These are phyloP conservation scores for Solanum ossicruentum DNA, from an alignment of 257 asterid species.

Conservation along the genomic window DNA sequence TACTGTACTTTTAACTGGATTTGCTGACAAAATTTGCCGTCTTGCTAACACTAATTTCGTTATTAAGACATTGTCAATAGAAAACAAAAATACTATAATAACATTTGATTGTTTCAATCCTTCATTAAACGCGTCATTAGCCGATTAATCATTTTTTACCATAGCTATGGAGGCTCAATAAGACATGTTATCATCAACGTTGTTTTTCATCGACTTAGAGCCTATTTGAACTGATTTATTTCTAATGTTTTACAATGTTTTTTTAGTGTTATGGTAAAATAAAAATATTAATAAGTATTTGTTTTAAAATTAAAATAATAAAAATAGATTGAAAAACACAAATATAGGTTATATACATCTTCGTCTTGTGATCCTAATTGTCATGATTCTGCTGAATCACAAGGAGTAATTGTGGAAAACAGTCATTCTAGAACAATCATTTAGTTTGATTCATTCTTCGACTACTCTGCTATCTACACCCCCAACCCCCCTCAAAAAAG, in stretches of 20 bases:
- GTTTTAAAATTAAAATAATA: no score
- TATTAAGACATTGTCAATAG: conserved; percentile 14
- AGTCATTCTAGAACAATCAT: no score
- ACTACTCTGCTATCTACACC: no score
- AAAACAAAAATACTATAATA: neutral
- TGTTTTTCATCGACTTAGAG: neutral
- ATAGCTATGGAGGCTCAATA: neutral
- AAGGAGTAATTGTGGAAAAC: no score
- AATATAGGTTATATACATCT: no score
- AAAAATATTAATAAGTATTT: no score
- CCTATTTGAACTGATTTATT: neutral
- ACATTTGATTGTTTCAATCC: neutral
- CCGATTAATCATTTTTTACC: conserved; percentile 10
- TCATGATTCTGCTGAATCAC: no score
- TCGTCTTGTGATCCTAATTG: no score
- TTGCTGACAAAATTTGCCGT: conserved; percentile 1
- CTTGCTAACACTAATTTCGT: conserved; percentile 6
- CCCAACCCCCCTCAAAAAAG: no score
- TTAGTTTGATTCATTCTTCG: no score
- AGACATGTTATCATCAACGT: neutral
- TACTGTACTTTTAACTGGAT: neutral
- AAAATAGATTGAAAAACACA: no score
- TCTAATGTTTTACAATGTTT: neutral
- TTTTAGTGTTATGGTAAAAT: no score
- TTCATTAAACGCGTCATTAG: conserved; percentile 33